Evolutionary conservation across 495 filamentous ascomycete genomes (phyloP), one percentile per base, ranked within the genome.

Genomic region (Podospora comata): DNA sequence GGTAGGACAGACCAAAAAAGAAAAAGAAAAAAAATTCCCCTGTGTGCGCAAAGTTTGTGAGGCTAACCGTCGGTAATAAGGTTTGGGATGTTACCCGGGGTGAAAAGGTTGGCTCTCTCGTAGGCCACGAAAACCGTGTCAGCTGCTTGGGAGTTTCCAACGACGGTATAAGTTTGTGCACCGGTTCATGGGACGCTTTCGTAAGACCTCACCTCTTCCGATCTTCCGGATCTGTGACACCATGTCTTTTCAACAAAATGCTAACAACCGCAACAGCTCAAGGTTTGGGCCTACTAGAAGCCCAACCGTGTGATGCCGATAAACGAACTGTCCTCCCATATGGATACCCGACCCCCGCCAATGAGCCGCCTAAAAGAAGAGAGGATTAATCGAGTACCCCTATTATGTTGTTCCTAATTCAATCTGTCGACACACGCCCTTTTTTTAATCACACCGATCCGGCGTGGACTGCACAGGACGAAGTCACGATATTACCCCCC

Each of bases 131-230:
- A 79, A 99, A 99, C 83, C 91, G 95, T 69, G 95, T 99, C 72
- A 97, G 94, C 87, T 99, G 95, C 76, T 81, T 99, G 70, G 95
- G 95, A 68, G 95, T 99, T 75, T 97, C 94, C 82, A 98, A 97
- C 79, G 95, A 99, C 76, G 95, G 93, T 65, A 97, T 98, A 84
- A 98, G 95, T 83, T 85, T 99, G 84, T 98, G 95, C 85, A 99
- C 95, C 74, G 95, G 95, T 82, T 99, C 95, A 73, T 99, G 95
- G 95, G 95, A 99, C 82, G 97, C 96, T 73, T 85, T 96, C 80
- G 95, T 99, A 89, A 83, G 93, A 44, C 26, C 61, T 20, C 27
- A 3, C 44, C 2, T 11, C 34, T 67, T 5, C 6, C 58, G 59
- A 15, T 32, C 16, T 13, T 15, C 15, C 20, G 20, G 3, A 28